phyloP scores from a whole-genome alignment of 2,329 filamentous ascomycete species.

The Colletotrichum sp. region DNA sequence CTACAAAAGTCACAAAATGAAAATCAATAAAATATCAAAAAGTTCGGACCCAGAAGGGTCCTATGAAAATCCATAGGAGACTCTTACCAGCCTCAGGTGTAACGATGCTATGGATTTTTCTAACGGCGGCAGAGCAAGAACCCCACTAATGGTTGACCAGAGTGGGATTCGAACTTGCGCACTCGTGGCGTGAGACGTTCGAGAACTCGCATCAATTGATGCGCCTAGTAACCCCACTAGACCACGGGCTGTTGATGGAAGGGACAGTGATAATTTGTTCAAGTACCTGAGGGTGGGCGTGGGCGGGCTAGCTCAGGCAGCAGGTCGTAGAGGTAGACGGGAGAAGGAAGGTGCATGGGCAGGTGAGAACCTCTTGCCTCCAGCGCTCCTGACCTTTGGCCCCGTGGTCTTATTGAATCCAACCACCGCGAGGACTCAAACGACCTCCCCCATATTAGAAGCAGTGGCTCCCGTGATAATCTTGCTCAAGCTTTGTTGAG shows the following conservation, averaged over 20 bases:
- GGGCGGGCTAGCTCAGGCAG: not conserved
- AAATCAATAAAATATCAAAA: not conserved
- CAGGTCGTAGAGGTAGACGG: not conserved
- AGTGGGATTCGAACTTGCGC: not conserved
- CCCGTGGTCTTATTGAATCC: accelerated
- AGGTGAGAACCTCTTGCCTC: not conserved
- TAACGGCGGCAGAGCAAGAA: not conserved
- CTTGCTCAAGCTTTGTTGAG: accelerated
- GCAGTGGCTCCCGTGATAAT: not conserved
- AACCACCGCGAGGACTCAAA: not conserved
- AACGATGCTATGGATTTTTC: not conserved
- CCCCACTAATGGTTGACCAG: not conserved
- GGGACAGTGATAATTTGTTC: not conserved
- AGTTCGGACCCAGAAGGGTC: not conserved
- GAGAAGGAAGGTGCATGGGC: not conserved
- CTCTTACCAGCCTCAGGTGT: not conserved
- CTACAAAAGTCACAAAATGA: accelerated
- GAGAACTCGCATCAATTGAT: not conserved
- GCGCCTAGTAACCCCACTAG: not conserved
- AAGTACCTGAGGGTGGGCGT: not conserved
- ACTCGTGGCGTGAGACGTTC: not conserved
- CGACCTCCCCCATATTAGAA: accelerated
- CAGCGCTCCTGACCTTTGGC: not conserved
- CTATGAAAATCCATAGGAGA: not conserved
- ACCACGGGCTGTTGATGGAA: not conserved